Conservation (phyloP, 495 filamentous ascomycete species). For the Daldinia loculata region DNA sequence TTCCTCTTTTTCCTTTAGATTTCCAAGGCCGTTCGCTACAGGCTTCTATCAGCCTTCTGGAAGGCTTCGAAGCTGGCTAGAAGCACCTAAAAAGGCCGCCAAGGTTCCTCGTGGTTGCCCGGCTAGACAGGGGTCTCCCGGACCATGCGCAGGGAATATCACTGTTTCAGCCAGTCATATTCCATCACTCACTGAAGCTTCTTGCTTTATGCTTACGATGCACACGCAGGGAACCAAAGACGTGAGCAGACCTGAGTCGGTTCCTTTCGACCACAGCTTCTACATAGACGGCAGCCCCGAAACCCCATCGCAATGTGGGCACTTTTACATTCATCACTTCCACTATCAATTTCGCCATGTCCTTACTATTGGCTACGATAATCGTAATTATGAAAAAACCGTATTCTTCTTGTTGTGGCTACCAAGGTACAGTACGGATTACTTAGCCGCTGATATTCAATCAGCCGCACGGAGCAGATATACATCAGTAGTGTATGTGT, state of each 20-base stretch:
- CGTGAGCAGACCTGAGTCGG: conserved; percentile 41
- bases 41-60: conserved; percentile 48
- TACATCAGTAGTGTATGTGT: neutral
- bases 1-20: conserved; percentile 20
- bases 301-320: conserved; percentile 22
- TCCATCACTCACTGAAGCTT: conserved; percentile 27
- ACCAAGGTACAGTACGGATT: neutral
- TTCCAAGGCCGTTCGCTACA: conserved; percentile 27
- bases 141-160: conserved; percentile 34
- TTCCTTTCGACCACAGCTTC: conserved; percentile 12
- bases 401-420: neutral
- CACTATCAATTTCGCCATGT: conserved; percentile 34
- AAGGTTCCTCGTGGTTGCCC: conserved; percentile 33
- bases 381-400: conserved; percentile 25
- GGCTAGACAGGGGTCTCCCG: conserved; percentile 32
- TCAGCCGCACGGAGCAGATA: conserved; percentile 34
- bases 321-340: conserved; percentile 33
- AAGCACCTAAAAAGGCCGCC: conserved; percentile 25
- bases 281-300: conserved; percentile 34
- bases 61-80: conserved; percentile 44
- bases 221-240: conserved; percentile 25
- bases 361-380: conserved; percentile 30
- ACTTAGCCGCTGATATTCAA: conserved; percentile 12
- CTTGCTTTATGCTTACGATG: conserved; percentile 41
- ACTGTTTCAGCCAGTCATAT: conserved; percentile 33